These are phyloP conservation scores for Sclerotinia borealis DNA, from an alignment of 2,329 filamentous ascomycete species.

Conservation along the genomic window DNA sequence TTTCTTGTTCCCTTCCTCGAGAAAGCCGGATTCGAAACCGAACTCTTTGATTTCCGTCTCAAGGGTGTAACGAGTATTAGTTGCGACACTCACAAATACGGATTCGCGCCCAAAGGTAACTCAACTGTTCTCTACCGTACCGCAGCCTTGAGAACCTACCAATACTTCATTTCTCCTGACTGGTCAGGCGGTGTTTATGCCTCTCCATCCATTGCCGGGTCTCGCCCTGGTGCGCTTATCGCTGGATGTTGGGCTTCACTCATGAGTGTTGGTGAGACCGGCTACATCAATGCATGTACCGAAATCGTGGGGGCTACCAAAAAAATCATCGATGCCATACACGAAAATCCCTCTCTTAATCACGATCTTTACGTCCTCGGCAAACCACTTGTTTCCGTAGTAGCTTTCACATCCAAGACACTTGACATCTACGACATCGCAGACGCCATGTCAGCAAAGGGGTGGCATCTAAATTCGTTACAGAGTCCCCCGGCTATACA, in stretches of 20 bases:
- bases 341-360: constrained; percentile 59
- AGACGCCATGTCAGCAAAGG: constrained; percentile 74
- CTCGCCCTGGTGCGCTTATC: constrained; percentile 86
- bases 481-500: constrained; percentile 91
- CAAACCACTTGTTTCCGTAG: constrained; percentile 79
- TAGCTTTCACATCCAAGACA: constrained; percentile 78
- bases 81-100: constrained; percentile 98
- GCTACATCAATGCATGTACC: constrained; percentile 81
- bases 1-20: constrained; percentile 91
- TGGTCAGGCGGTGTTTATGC: constrained; percentile 97
- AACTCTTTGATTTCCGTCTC: constrained; percentile 87
- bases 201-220: constrained; percentile 85
- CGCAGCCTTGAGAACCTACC: constrained; percentile 70
- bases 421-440: constrained; percentile 93
- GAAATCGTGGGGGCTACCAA: constrained; percentile 84
- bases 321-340: constrained; percentile 71
- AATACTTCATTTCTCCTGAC: constrained; percentile 93
- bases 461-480: constrained; percentile 94
- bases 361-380: constrained; percentile 76
- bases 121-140: constrained; percentile 87
- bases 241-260: constrained; percentile 93
- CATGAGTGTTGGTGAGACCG: constrained; percentile 79
- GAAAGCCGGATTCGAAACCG: constrained; percentile 84
- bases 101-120: constrained; percentile 97
- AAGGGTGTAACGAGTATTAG: constrained; percentile 93